Evolutionary conservation across 192 early-diverging fungal species (phyloP), one percentile per base, ranked within the genome.

Genomic region (Backusella mclennaniae): DNA sequence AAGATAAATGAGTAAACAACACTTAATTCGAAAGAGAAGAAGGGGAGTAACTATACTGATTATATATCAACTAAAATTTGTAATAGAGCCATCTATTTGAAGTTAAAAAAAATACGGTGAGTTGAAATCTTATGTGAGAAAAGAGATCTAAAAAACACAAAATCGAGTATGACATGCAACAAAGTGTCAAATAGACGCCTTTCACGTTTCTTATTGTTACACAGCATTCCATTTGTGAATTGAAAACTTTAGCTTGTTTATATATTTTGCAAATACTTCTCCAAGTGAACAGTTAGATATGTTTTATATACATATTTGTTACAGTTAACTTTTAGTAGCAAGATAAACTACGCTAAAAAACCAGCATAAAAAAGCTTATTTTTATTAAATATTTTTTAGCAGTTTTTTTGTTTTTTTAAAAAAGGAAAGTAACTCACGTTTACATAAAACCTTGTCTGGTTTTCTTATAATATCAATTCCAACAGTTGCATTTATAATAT

Each of bases 391-490:
- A 6, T 49, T 1, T 44, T 49, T 49, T 49, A 49, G 46, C 6
- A 17, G 14, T 0, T 44, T 44, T 44, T 53, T 53, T 53, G 7
- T 29, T 63, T 63, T 53, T 8, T 53, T 53, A 53, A 59, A 59
- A 59, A 59, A 59, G 56, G 56, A 59, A 59, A 59, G 56, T 59
- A 21, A 59, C 3, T 21, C 56, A 59, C 56, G 56, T 59, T 59
- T 59, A 59, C n/a, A 26, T 59, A 26, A 59, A 59, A 59, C 56
- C 56, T 59, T 59, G 56, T 23, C 23, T 59, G 3, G 11, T 12
- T 49, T 19, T 49, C 46, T 19, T 5, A 19, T 17, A 19, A 6
- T 5, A 49, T n/a, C 15, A 49, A 49, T 19, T 7, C 19, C 19
- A 49, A 19, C 46, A n/a, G 9, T n/a, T 49, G n/a, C 6, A 7